Percentiles rank a stretch among this genome's conserved stretches.
phyloP scores from a whole-genome alignment of 1,284 basidiomycete species.

The Rhodotorula sp. region DNA sequence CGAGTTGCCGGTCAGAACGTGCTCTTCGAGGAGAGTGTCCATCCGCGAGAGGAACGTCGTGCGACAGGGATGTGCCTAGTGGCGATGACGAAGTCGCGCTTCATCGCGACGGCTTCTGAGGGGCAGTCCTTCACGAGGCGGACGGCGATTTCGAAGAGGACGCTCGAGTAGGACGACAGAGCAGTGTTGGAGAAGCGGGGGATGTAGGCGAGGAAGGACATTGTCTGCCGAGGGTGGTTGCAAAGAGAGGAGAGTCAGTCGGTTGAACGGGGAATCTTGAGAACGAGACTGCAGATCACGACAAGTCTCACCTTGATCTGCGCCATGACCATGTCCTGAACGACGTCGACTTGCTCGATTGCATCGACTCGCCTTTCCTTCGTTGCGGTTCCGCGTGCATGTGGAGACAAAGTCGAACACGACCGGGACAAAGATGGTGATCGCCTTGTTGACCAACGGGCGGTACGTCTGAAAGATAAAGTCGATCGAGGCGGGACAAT shows the following conservation, averaged over 20 bases:
- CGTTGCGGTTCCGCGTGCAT: conserved; percentile 85
- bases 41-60: conserved; percentile 78
- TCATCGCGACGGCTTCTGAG: conserved; percentile 67
- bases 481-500: conserved; percentile 90
- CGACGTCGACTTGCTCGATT: conserved; percentile 75
- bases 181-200: conserved; percentile 66
- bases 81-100: conserved; percentile 78
- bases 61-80: conserved; percentile 85
- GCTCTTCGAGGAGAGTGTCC: conserved; percentile 87
- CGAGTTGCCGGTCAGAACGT: too few relatives aligned
- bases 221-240: conserved; percentile 68
- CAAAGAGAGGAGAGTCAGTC: too few relatives aligned
- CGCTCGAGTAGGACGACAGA: too few relatives aligned
- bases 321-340: conserved; percentile 87
- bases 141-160: conserved; percentile 74
- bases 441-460: conserved; percentile 62
- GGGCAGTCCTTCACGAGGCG: conserved; percentile 93
- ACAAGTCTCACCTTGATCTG: conserved; percentile 87
- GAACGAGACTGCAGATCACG: neutral
- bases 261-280: neutral
- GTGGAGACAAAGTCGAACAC: conserved; percentile 69
- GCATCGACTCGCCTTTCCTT: conserved; percentile 69
- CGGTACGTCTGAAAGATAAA: conserved; percentile 81
- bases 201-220: conserved; percentile 91
- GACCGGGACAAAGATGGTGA: conserved; percentile 71